A percentile compares a stretch with the other conserved stretches of the same genome.
These are phyloP conservation scores for Beauveria caledonica DNA, from an alignment of 2,329 filamentous ascomycete genomes.

Conservation along the genomic window DNA sequence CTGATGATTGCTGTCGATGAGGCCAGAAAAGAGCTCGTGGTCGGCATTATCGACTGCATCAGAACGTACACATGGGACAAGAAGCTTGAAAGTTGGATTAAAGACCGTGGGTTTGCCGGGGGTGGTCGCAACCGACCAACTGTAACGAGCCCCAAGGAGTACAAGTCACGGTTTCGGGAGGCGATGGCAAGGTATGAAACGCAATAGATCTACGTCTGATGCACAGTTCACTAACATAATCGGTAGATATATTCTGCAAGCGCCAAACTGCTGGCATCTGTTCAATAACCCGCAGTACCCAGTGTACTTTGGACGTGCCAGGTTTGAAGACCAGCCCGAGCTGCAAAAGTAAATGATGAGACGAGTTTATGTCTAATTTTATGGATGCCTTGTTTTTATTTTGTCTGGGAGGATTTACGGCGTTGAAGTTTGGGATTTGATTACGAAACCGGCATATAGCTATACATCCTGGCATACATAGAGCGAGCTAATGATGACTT, in stretches of 20 bases:
- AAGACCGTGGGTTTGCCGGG: slow-evolving; percentile 78
- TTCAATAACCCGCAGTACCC: slow-evolving; percentile 42
- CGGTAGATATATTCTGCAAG: slow-evolving; percentile 59
- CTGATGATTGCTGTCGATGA: slow-evolving; percentile 98
- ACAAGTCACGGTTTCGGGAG: slow-evolving; percentile 90
- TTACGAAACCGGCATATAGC: not conserved
- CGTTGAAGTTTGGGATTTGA: slow-evolving; percentile 2
- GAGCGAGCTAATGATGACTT: not conserved
- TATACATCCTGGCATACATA: not conserved
- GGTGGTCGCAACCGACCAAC: slow-evolving; percentile 78
- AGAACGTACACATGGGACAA: slow-evolving; percentile 99
- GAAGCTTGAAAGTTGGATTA: slow-evolving; percentile 99
- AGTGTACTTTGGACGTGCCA: slow-evolving; percentile 27
- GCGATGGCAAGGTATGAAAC: slow-evolving; percentile 80
- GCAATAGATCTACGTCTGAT: not conserved
- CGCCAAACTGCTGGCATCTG: slow-evolving; percentile 69
- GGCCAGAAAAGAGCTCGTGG: slow-evolving; percentile 77
- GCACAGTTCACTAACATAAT: not conserved
- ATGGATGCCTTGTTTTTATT: not conserved
- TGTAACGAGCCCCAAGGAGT: slow-evolving; percentile 94
- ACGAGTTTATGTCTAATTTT: not conserved
- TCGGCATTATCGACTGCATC: slow-evolving; percentile 98
- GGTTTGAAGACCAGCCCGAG: slow-evolving; percentile 31
- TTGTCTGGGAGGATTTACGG: not conserved
- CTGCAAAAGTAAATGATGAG: slow-evolving; percentile 1